Conservation (phyloP, 805 yeast species). For the Ogataea glucozyma region DNA sequence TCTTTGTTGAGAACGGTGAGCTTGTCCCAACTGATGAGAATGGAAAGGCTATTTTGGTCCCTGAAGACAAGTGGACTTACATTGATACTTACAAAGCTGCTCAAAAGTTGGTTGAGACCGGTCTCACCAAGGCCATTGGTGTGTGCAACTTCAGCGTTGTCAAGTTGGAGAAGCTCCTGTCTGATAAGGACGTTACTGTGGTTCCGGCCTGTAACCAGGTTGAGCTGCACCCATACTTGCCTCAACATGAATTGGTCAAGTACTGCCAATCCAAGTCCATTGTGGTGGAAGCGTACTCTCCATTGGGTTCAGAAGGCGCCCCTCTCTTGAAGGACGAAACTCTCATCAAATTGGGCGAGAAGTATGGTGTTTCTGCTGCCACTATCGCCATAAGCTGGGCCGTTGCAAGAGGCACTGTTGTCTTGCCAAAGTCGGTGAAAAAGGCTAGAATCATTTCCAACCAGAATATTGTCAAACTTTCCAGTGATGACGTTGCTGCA, state of each 20-base stretch:
- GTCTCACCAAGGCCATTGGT: conserved; percentile 66
- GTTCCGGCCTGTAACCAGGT: conserved; percentile 75
- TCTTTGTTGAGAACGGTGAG: conserved; percentile 39
- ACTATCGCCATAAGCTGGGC: conserved; percentile 60
- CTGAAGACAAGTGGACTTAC: conserved; percentile 36
- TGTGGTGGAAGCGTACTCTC: conserved; percentile 73
- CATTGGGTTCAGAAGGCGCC: conserved; percentile 64
- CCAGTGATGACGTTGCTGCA: conserved; percentile 38
- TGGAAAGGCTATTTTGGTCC: conserved; percentile 37
- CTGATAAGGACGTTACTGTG: conserved; percentile 45
- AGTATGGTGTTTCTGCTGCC: conserved; percentile 47
- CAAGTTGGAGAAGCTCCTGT: conserved; percentile 53
- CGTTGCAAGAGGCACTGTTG: conserved; percentile 49
- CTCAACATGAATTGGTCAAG: conserved; percentile 60
- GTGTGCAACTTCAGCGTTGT: conserved; percentile 70
- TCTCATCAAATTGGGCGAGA: conserved; percentile 47
- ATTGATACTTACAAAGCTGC: conserved; percentile 61
- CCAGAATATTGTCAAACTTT: conserved; percentile 36
- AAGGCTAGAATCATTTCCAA: conserved; percentile 38
- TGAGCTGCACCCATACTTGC: conserved; percentile 73
- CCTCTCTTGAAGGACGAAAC: conserved; percentile 50
- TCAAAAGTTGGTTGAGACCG: conserved; percentile 56
- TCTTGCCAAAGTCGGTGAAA: conserved; percentile 40
- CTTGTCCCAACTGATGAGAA: conserved; percentile 37
- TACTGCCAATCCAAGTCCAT: conserved; percentile 56